Conservation (phyloP, 495 filamentous ascomycete species). For the Penicillium mononematosum region DNA sequence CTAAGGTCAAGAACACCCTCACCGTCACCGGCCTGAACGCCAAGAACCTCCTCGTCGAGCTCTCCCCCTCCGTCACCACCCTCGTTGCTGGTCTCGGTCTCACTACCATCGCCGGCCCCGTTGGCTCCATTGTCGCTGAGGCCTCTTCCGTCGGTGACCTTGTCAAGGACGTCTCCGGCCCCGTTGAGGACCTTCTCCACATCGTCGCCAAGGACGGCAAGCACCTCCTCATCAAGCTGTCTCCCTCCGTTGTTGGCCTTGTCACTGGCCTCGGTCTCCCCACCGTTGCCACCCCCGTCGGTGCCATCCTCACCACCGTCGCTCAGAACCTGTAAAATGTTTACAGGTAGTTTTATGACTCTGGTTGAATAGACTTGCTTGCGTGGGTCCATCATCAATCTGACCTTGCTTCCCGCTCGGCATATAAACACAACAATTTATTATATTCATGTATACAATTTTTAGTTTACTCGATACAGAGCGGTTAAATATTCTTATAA, state of each 20-base stretch:
- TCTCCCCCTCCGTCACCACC: conserved; percentile 32
- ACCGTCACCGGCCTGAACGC: conserved; percentile 35
- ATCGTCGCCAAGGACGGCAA: conserved; percentile 34
- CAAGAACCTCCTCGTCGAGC: conserved; percentile 36
- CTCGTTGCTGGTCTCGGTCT: conserved; percentile 36
- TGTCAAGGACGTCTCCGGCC: conserved; percentile 33
- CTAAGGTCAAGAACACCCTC: conserved; percentile 30
- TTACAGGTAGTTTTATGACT: neutral
- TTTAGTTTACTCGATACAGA: neutral
- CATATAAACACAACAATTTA: neutral
- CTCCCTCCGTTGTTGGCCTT: conserved; percentile 32
- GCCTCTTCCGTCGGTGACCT: conserved; percentile 40
- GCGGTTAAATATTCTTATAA: neutral
- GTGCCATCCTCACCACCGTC: conserved; percentile 38
- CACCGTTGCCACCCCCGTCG: conserved; percentile 31
- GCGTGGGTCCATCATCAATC: neutral
- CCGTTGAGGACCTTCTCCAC: conserved; percentile 34
- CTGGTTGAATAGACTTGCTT: conserved; percentile 12
- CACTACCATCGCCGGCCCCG: conserved; percentile 25
- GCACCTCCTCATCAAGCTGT: conserved; percentile 39
- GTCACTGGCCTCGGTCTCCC: conserved; percentile 41
- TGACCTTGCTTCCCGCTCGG: neutral
- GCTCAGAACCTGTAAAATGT: conserved; percentile 37
- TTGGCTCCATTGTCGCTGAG: conserved; percentile 32
- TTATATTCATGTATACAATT: neutral